Evolutionary conservation across 2,329 filamentous ascomycete species (phyloP), one percentile per base, ranked within the genome.

Genomic region (Ascochyta viciae-villosae): DNA sequence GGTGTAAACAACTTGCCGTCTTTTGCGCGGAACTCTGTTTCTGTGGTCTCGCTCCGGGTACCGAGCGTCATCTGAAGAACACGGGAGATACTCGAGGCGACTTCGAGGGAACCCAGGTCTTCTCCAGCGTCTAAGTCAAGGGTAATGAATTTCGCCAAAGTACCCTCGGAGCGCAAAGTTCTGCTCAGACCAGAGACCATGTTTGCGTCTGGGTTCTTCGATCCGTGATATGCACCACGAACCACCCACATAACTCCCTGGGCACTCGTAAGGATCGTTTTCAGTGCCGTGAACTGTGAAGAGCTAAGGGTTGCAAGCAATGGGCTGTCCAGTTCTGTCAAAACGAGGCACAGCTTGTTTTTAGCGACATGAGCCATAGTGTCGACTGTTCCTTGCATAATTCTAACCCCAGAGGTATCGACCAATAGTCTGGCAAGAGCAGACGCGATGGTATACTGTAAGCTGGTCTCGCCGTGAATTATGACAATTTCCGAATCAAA

Each of bases 301-400:
- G 40, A 27, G 12, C 34, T 16, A 4, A 63, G 54, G 15, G 24
- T 46, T 16, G 51, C 34, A 2, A 63, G 54, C 4, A 63, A 6
- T 15, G 57, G 47, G 6, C 34, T 23, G 10, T 58, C 46, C 29
- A 63, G 35, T 16, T 63, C 57, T 7, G 50, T 38, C 39, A 60
- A 45, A 38, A 54, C 46, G 29, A 62, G 35, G 50, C 63, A 67
- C 1, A 62, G 45, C 16, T 69, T 67, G 24, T 61, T 52, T 26
- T 49, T 51, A 12, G 58, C 27, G 6, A 15, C 2, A 7, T 19
- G 3, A 29, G 39, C 51, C 12, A 61, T 26, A 6, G 19, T 19
- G 3, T 40, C n/a, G 12, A 62, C 40, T 1, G 49, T 44, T 6
- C 57, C 50, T 9, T 12, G 15, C 6, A 38, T 49, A 2, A 54